Base-by-base conservation (phyloP, 2,329 filamentous ascomycete genomes). In the Curvularia lunata region DNA sequence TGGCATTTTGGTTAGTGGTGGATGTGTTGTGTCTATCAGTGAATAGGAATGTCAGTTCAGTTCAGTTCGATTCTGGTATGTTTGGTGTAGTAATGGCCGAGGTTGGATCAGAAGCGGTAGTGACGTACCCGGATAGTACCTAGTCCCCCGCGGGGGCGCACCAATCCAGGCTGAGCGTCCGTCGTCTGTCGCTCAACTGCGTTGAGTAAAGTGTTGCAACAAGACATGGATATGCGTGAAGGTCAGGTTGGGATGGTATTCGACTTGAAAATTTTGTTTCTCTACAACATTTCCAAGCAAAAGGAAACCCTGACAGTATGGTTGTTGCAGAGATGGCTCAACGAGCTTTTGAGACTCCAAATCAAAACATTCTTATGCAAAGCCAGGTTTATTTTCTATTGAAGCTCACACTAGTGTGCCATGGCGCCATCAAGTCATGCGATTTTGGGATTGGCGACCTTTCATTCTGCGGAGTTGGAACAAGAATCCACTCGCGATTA, bases 401-500 rank as follows among this genome's bases (percentile, higher is more conserved):
- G 10, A 21, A 41, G 18, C 19, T 21, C n/a, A 41, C 5, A 25
- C 23, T 13, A 9, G 12, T 42, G 10, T 23, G 10, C 21, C 12
- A 23, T 2, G 18, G 21, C 21, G 21, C 4, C 16, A 42, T 23
- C 21, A 42, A 23, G 40, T 16, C 40, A 16, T 13, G 6, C 19
- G 10, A 23, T 42, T 16, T 48, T 49, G 56, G 28, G 42, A 12
- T 21, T 43, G 46, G 18, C 43, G 52, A 27, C 43, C 34, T 30
- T 59, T 60, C 18, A 62, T 57, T 54, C 60, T 51, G 41, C 56
- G 53, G 16, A 63, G 57, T 41, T 52, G 52, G 25, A 63, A 62
- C 59, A 79, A 64, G 47, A 76, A 72, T 1, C 64, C 51, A 7
- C 71, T 73, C 8, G 75, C 75, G 5, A 77, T 27, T 10, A 61